Evolutionary conservation across 768 basidiomycete species (phyloP).

Genomic region (Rhizopogon salebrosus): DNA sequence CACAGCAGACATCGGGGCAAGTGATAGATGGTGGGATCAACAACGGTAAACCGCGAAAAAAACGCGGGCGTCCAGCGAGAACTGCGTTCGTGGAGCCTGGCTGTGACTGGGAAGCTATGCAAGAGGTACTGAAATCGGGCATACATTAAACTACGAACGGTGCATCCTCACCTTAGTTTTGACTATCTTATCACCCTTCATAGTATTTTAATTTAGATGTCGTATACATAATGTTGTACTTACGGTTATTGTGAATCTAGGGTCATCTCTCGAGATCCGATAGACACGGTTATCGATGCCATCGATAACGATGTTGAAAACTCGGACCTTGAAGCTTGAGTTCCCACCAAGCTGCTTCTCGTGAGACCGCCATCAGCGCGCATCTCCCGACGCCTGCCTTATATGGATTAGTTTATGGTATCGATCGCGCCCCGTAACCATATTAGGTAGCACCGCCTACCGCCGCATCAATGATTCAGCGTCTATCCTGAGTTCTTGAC

Average conservation of each 20-base stretch:
- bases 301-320: not conserved
- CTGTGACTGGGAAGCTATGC: conserved; percentile 17
- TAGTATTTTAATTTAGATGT: not conserved
- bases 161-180: not conserved
- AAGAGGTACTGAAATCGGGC: conserved; percentile 15
- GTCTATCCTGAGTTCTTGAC: conserved; percentile 1
- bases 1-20: conserved; percentile 45
- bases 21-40: conserved; percentile 25
- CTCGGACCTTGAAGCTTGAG: too few relatives aligned
- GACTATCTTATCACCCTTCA: not conserved
- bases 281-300: not conserved
- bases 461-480: conserved; percentile 3
- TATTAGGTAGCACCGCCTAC: conserved; percentile 13
- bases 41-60: conserved; percentile 13
- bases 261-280: too few relatives aligned
- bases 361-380: conserved; percentile 14
- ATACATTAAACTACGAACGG: not conserved
- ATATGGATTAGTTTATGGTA: conserved; percentile 1
- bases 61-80: not conserved
- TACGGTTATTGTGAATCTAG: not conserved
- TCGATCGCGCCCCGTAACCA: conserved; percentile 14
- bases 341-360: not conserved
- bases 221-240: not conserved
- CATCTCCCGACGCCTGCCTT: conserved; percentile 16
- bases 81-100: conserved; percentile 10